phyloP scores from a whole-genome alignment of 805 yeast species.

The Zygosaccharomyces pseudorouxii region DNA sequence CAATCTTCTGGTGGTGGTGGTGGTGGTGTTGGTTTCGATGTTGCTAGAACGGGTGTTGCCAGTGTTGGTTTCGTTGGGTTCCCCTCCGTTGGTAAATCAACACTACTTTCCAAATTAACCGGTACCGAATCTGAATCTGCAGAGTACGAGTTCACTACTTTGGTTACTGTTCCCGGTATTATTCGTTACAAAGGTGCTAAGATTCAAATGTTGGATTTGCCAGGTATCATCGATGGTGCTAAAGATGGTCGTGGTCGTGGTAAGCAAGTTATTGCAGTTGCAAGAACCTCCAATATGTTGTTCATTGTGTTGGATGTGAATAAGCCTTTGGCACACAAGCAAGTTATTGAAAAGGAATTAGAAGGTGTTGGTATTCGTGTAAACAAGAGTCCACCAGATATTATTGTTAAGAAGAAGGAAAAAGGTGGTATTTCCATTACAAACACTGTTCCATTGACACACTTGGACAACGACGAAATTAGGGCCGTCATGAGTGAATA shows the following conservation, averaged over 20 bases:
- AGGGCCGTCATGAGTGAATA: constrained; percentile 95
- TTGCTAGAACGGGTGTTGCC: constrained; percentile 97
- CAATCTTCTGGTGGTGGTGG: constrained; percentile 82
- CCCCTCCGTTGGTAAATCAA: constrained; percentile 87
- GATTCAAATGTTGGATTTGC: constrained; percentile 90
- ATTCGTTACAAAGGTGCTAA: constrained; percentile 95
- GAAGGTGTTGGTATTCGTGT: constrained; percentile 97
- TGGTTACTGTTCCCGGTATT: constrained; percentile 96
- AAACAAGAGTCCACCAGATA: constrained; percentile 90
- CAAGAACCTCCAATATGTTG: constrained; percentile 91
- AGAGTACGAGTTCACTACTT: constrained; percentile 94
- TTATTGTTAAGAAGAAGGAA: constrained; percentile 85
- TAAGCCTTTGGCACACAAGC: constrained; percentile 92
- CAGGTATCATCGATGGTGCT: constrained; percentile 89
- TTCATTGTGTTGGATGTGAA: constrained; percentile 94
- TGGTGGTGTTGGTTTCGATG: constrained; percentile 93
- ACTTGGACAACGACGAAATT: constrained; percentile 86
- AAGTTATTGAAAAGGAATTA: constrained; percentile 87
- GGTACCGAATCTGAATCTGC: constrained; percentile 98
- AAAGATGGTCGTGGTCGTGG: constrained; percentile 91
- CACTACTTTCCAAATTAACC: constrained; percentile 79
- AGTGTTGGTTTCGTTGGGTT: constrained; percentile 97
- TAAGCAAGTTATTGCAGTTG: constrained; percentile 96
- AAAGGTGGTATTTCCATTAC: constrained; percentile 94
- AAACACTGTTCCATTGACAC: constrained; percentile 87